Conservation (phyloP, 345 rosid species). For the Hypericum androsaemum region DNA sequence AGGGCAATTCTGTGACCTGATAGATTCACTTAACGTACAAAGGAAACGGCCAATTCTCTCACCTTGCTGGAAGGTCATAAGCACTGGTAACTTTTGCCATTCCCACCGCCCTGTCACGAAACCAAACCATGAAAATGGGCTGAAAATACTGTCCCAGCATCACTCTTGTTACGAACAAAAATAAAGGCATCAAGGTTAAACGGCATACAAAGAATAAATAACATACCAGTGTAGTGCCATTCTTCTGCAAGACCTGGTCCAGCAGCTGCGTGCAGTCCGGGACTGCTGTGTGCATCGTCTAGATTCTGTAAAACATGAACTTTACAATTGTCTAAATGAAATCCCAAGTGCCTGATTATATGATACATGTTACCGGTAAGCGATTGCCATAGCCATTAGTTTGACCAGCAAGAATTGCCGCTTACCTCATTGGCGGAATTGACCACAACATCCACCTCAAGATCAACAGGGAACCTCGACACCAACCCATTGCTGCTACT, state of each 20-base stretch:
- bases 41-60: conserved; percentile 13
- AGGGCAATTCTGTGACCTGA: too few relatives aligned
- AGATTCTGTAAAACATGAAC: conserved; percentile 51
- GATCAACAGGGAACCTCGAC: conserved; percentile 83
- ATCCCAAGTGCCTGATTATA: neutral
- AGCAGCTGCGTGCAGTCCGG: conserved; percentile 93
- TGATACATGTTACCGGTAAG: too few relatives aligned
- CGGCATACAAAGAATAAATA: neutral
- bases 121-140: conserved; percentile 8
- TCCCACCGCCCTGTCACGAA: conserved; percentile 78
- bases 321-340: conserved; percentile 3
- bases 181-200: too few relatives aligned
- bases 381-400: neutral
- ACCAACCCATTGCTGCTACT: conserved; percentile 44
- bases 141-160: too few relatives aligned
- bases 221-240: conserved; percentile 69
- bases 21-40: too few relatives aligned
- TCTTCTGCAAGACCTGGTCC: conserved; percentile 97
- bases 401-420: neutral
- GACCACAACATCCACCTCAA: conserved; percentile 95
- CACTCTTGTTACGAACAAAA: too few relatives aligned
- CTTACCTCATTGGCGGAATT: conserved; percentile 94
- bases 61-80: conserved; percentile 97
- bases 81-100: conserved; percentile 94
- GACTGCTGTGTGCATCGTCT: conserved; percentile 85